Evolutionary conservation across 2,329 filamentous ascomycete species (phyloP).

Genomic region (Colletotrichum sidae): DNA sequence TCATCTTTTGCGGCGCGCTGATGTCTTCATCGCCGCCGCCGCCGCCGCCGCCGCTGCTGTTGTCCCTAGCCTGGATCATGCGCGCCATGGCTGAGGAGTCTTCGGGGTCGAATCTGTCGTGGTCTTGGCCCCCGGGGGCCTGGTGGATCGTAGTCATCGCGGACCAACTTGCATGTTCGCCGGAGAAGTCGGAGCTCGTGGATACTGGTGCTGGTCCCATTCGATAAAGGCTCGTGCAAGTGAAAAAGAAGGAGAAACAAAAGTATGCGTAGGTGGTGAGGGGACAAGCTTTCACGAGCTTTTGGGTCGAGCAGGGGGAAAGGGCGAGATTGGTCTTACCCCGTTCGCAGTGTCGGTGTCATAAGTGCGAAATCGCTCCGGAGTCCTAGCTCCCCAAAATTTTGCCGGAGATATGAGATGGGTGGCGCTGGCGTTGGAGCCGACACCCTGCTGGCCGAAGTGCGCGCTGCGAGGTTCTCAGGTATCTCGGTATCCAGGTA

Average conservation of each 20-base stretch:
- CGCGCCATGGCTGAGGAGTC: constrained; percentile 46
- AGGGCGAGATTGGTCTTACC: constrained; percentile 29
- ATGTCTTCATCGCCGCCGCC: constrained; percentile 67
- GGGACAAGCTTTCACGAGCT: constrained; percentile 30
- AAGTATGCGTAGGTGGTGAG: constrained; percentile 12
- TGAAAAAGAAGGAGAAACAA: background rate
- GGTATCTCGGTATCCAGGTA: too few relatives aligned
- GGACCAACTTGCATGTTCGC: constrained; percentile 32
- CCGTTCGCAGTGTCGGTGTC: constrained; percentile 33
- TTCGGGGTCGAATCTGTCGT: constrained; percentile 44
- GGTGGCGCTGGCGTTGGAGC: constrained; percentile 25
- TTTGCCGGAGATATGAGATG: constrained; percentile 38
- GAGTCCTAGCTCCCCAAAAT: constrained; percentile 26
- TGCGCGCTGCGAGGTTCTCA: too few relatives aligned
- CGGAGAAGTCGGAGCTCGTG: constrained; percentile 25
- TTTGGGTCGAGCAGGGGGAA: constrained; percentile 19
- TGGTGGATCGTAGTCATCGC: constrained; percentile 33
- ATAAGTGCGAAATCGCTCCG: constrained; percentile 36
- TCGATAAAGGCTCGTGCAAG: background rate
- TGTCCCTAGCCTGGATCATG: constrained; percentile 41
- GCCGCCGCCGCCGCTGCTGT: constrained; percentile 27
- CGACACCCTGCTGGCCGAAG: constrained; percentile 30
- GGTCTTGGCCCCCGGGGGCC: constrained; percentile 40
- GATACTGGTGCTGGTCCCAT: constrained; percentile 15
- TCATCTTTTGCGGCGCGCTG: constrained; percentile 90